phyloP scores from a whole-genome alignment of 768 basidiomycete genomes.

The Lactarius sanguifluus region DNA sequence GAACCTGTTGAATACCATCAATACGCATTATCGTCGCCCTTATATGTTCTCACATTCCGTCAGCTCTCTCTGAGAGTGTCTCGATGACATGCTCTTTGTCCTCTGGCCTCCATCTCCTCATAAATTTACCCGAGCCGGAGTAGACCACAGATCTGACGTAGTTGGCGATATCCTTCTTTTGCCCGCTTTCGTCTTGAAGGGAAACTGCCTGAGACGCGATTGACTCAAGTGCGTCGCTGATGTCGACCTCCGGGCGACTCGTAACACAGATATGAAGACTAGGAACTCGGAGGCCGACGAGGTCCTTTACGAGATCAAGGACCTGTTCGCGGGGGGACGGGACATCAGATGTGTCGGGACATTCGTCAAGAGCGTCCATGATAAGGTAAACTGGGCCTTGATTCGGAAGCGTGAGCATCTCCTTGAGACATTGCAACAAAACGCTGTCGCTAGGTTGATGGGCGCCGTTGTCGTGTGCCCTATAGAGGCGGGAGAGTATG shows the following conservation, averaged over 20 bases:
- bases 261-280: background rate
- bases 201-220: background rate
- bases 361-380: slow-evolving; percentile 3
- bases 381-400: background rate
- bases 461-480: background rate
- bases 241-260: background rate
- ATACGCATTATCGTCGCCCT: background rate
- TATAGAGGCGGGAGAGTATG: background rate
- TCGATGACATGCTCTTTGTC: background rate
- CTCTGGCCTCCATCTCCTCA: background rate
- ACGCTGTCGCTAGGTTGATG: background rate
- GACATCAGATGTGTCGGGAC: background rate
- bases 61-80: background rate
- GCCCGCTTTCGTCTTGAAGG: background rate
- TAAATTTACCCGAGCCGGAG: background rate
- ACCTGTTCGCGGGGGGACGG: background rate
- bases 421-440: background rate
- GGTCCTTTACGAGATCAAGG: background rate
- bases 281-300: background rate
- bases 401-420: background rate
- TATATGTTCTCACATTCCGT: background rate
- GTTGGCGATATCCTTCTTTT: background rate
- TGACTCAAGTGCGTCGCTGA: background rate
- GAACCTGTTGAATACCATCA: background rate
- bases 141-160: background rate